Base-by-base conservation (phyloP, 768 basidiomycete species). In the Boletus tylopilopsis region DNA sequence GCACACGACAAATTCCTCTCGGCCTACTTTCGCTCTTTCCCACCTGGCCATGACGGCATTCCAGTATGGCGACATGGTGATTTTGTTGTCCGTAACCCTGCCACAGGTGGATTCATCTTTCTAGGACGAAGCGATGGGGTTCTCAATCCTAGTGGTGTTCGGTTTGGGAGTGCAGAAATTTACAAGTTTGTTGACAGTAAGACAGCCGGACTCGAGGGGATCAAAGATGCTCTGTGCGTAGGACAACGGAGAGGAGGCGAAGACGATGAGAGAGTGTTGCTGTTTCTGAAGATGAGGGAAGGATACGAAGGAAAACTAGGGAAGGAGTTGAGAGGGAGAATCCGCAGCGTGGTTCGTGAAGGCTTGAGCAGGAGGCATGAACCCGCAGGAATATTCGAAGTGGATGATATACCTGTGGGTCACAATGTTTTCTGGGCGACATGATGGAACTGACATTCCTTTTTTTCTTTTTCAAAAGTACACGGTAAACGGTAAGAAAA, bases 91-190 rank as follows among this genome's bases (percentile, higher is more conserved):
- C 69, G 77, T 21, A 86, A 85, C 56, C 85, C 82, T 6, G 56
- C 61, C 36, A 85, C 82, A 0, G 78, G 77, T 35, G 84, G 85
- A 1, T 68, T 82, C 24, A 66, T 83, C 51, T 81, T 86, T 55
- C 64, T 84, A 16, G 84, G 84, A 12, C 75, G 84, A 55, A 85
- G 84, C 55, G 84, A 87, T 51, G 84, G 82, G 15, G 87, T 87
- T 16, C 72, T 87, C 25, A 91, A 91, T 54, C 89, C 89, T 4
- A 83, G 81, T 25, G 89, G 89, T 5, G 82, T 91, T 44, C 80
- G 90, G 4, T 92, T 92, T 60, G 89, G 89, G 33, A 87, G 87
- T 1, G 82, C 76, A 7, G 90, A 92, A 65, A 86, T 91, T n/a
- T 92, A 91, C 56, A 72, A 78, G 6, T 78, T 87, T 10, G 68